Evolutionary conservation across 257 asterid genomes (phyloP).

Genomic region (Linderniella brevidens): DNA sequence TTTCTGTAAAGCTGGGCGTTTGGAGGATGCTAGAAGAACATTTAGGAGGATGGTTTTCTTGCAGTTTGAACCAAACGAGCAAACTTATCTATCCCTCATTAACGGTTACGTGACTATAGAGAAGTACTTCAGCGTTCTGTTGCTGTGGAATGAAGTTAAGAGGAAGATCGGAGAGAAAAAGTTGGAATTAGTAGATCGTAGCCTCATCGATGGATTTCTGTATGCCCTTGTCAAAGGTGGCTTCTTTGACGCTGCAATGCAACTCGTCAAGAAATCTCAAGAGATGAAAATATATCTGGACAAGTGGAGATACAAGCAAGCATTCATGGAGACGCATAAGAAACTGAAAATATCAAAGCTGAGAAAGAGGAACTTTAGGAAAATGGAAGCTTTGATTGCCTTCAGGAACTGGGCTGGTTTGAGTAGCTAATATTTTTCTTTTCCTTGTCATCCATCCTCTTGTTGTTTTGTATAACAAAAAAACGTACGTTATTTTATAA

Average conservation of each 20-base stretch:
- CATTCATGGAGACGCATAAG: slow-evolving; percentile 93
- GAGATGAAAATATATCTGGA: slow-evolving; percentile 72
- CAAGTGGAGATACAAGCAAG: slow-evolving; percentile 96
- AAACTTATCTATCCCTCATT: slow-evolving; percentile 73
- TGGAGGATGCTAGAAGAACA: slow-evolving; percentile 75
- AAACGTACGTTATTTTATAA: too few species aligned
- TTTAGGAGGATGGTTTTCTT: slow-evolving; percentile 84
- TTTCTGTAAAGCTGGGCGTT: slow-evolving; percentile 73
- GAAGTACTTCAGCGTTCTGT: slow-evolving; percentile 63
- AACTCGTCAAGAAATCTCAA: slow-evolving; percentile 66
- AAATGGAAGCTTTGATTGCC: slow-evolving; percentile 76
- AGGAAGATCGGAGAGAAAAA: slow-evolving; percentile 41
- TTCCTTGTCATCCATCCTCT: not conserved
- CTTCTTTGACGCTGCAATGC: slow-evolving; percentile 94
- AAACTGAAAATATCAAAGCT: slow-evolving; percentile 61
- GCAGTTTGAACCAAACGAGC: slow-evolving; percentile 71
- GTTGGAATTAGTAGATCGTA: slow-evolving; percentile 35
- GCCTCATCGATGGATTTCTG: slow-evolving; percentile 67
- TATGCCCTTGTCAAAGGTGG: slow-evolving; percentile 91
- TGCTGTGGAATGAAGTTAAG: slow-evolving; percentile 93
- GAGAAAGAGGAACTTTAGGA: slow-evolving; percentile 47
- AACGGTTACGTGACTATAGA: slow-evolving; percentile 53
- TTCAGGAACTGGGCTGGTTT: slow-evolving; percentile 96
- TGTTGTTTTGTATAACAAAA: too few species aligned
- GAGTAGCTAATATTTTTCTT: slow-evolving; percentile 23